Evolutionary conservation across 139 green algal species (phyloP).

Genomic region (Tetradesmus lagerheimii): DNA sequence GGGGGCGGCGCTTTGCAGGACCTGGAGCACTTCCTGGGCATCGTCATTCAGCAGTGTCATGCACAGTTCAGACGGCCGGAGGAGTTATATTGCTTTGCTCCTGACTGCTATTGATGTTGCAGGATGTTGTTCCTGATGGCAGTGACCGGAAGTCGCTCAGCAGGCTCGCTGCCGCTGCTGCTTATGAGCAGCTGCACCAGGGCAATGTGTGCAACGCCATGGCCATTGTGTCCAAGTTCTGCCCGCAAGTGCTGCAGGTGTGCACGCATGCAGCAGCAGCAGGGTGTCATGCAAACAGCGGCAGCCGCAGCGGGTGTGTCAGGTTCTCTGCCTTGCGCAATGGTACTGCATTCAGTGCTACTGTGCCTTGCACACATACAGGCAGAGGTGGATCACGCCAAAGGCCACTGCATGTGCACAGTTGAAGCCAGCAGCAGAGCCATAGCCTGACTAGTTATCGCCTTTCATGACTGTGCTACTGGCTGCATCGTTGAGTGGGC

Average conservation of each 20-base stretch:
- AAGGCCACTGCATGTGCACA: too few relatives aligned
- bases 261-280: neutral
- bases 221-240: constrained; percentile 24
- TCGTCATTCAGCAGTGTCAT: neutral
- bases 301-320: neutral
- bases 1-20: neutral
- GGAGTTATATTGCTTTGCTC: too few relatives aligned
- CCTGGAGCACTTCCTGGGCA: neutral
- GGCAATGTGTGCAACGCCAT: constrained; percentile 42
- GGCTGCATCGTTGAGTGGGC: too few relatives aligned
- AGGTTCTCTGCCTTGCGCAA: neutral
- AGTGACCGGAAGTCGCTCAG: neutral
- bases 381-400: too few relatives aligned
- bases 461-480: neutral
- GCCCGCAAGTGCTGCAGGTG: constrained; percentile 47
- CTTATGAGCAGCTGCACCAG: constrained; percentile 25
- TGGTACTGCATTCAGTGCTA: too few relatives aligned
- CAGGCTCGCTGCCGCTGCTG: neutral
- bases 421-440: too few relatives aligned
- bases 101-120: neutral
- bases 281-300: neutral
- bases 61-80: neutral
- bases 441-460: too few relatives aligned
- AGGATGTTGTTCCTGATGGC: neutral
- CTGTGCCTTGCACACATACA: too few relatives aligned